Percentiles rank a stretch among this genome's conserved stretches.
These are phyloP conservation scores for Simplicillium sp. DNA, from an alignment of 2,329 filamentous ascomycete genomes.

Conservation along the genomic window DNA sequence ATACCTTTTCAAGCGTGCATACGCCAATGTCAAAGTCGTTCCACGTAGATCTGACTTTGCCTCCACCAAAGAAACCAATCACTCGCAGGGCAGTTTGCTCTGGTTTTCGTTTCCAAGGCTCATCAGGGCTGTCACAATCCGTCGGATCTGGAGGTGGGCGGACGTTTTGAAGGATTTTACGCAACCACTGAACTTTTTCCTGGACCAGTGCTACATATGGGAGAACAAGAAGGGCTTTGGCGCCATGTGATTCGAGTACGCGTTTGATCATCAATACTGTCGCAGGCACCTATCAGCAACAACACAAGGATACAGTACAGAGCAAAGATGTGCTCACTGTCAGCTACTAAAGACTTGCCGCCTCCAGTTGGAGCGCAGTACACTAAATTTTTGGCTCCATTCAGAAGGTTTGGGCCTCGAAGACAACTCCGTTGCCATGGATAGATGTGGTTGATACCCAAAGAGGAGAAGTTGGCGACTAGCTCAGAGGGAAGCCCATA, in stretches of 20 bases:
- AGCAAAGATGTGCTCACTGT: slow-evolving; percentile 24
- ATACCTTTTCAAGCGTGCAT: slow-evolving; percentile 67
- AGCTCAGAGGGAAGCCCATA: slow-evolving; percentile 54
- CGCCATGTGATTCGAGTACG: slow-evolving; percentile 50
- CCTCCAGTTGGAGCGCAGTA: slow-evolving; percentile 73
- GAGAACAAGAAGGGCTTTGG: slow-evolving; percentile 63
- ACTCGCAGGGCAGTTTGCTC: slow-evolving; percentile 53
- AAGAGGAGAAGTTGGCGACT: slow-evolving; percentile 51
- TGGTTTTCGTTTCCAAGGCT: slow-evolving; percentile 42
- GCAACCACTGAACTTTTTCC: slow-evolving; percentile 68
- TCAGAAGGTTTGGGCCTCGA: slow-evolving; percentile 54
- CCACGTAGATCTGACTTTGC: slow-evolving; percentile 58
- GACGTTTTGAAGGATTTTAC: slow-evolving; percentile 54
- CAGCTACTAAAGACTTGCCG: slow-evolving; percentile 67
- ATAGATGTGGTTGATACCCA: slow-evolving; percentile 67
- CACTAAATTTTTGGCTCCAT: slow-evolving; percentile 60
- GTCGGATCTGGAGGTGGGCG: slow-evolving; percentile 24
- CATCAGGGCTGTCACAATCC: slow-evolving; percentile 20
- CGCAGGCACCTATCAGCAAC: background rate
- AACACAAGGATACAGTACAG: background rate
- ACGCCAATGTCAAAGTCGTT: slow-evolving; percentile 68
- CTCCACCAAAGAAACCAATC: slow-evolving; percentile 67
- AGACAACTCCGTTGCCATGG: slow-evolving; percentile 73
- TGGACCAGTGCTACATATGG: slow-evolving; percentile 74
- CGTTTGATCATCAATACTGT: slow-evolving; percentile 63